Base-by-base conservation (phyloP, 2,329 filamentous ascomycete species). In the Fusarium udum region DNA sequence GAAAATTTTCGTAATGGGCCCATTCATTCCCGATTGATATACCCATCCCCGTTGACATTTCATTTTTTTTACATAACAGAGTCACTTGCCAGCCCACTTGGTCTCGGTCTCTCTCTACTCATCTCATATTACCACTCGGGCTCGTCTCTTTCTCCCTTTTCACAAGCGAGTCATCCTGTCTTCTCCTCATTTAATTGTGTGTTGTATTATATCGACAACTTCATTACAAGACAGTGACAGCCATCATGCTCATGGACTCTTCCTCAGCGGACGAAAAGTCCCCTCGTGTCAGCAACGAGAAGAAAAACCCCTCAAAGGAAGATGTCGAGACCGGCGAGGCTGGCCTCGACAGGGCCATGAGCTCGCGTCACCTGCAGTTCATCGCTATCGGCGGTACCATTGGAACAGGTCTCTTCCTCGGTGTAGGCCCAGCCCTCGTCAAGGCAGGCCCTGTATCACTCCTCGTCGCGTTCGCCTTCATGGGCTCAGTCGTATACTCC, bases 321-420 rank as follows among this genome's bases (percentile, higher is more conserved):
- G 83, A 84, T 72, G 72, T 84, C 72, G 83, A 84, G 78, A 74
- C 79, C 6, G 83, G 80, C 7, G 80, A 81, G 45, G 72, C 78
- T 51, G 80, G 81, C 43, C 79, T 85, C 40, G 81, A 84, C 64
- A 79, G 83, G 12, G 76, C 79, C 65, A 79, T 85, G 45, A 69
- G 75, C 56, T 78, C 81, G 45, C 82, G 83, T 43, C 85, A 87
- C 64, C 79, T 87, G 52, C 84, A 86, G 73, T 87, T 87, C 79
- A 86, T 87, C 64, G 85, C 85, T 70, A 85, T 87, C 31, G 85
- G 85, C 37, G 90, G 90, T 60, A 93, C 91, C 20, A 91, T 94
- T 75, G 92, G 92, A 61, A 94, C 92, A 5, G 92, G 92, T 72
- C 85, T 94, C 48, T 93, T 94, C 81, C 87, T 94, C 39, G 91